These are phyloP conservation scores for Collybiopsis confluens DNA, from an alignment of 768 basidiomycete species.

Conservation along the genomic window DNA sequence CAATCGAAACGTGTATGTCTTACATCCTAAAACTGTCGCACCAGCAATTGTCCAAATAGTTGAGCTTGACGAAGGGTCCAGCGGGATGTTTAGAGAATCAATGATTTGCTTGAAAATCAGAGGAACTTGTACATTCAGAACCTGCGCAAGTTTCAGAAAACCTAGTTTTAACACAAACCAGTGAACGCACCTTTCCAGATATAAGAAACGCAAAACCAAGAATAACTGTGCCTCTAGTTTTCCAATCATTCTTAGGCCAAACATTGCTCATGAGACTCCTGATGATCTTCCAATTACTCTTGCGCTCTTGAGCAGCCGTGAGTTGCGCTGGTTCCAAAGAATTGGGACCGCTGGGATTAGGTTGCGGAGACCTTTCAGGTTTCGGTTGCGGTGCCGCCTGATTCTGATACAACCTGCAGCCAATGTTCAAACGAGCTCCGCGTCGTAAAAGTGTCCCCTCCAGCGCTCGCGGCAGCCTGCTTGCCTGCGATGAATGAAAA, in stretches of 20 bases:
- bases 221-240: conserved; percentile 75
- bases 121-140: conserved; percentile 98
- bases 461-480: neutral
- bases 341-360: neutral
- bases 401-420: neutral
- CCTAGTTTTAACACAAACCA: neutral
- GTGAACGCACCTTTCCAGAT: conserved; percentile 68
- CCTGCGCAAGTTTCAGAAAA: conserved; percentile 33
- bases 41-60: conserved; percentile 93
- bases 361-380: neutral
- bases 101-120: conserved; percentile 90
- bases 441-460: neutral
- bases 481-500: neutral
- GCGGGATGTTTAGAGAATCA: conserved; percentile 82
- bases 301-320: conserved; percentile 44
- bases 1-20: conserved; percentile 27
- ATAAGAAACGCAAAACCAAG: conserved; percentile 79
- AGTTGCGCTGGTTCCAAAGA: neutral
- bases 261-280: conserved; percentile 81
- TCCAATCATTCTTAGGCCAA: conserved; percentile 88
- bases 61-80: conserved; percentile 48
- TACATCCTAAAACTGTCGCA: conserved; percentile 88
- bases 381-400: neutral
- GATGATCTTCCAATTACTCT: conserved; percentile 84
- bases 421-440: no score